Base-by-base conservation (phyloP, 2,329 filamentous ascomycete species). In the Aspergillaceae sp. region DNA sequence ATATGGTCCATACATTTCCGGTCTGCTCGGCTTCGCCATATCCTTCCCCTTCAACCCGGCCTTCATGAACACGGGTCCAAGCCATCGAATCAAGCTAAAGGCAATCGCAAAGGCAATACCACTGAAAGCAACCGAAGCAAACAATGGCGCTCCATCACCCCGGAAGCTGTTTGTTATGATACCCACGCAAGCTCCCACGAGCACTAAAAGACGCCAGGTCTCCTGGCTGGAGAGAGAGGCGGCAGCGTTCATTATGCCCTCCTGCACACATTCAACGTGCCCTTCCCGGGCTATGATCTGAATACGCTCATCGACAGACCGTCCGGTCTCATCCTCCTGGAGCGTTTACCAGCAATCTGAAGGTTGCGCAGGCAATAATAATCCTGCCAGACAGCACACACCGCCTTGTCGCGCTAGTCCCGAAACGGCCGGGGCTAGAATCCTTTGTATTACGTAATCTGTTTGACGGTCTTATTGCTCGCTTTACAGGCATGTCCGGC, bases 41-140 rank as follows among this genome's bases (percentile, higher is more conserved):
- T 98, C 92, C 59, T 80, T 86, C 46, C 92, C 92, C 64, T 90
- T 92, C 62, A 96, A 79, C 10, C 91, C 92, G 34, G 87, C 87
- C 56, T 79, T 82, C 64, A 96, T 83, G 65, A 98, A 97, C 1
- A 86, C 84, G 46, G 87, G 83, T 1, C 91, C 91, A 4, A 96
- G 84, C 91, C 91, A 97, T 73, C 86, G 77, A 67, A 97, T 91
- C 72, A 96, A 80, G 59, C 86, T 82, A 67, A 87, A 97, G 50
- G 82, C 82, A 41, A 84, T 80, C 3, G 83, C 76, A 64, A 95
- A 98, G 33, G 87, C 89, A 54, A 95, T 74, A 26, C 84, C 80
- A 60, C 87, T 92, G 58, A 97, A 84, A 10, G 90, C 87, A 47
- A 95, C 73, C 1, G 88, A 95, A 7, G 89, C 91, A 55, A 94